A percentile compares a stretch with the other conserved stretches of the same genome.
Conservation (phyloP, 306 rosid species). For the Cicer yamashitae region DNA sequence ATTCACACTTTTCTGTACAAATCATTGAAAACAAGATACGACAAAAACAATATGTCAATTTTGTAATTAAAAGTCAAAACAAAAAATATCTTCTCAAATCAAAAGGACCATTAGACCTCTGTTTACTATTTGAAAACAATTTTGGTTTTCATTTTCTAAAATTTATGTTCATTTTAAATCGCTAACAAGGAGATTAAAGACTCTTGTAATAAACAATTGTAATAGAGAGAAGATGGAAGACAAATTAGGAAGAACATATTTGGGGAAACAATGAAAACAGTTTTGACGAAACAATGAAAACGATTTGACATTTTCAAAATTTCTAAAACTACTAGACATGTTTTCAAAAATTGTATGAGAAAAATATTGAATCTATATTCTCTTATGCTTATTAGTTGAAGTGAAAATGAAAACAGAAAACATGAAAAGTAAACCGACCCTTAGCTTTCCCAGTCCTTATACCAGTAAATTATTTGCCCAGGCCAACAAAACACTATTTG, state of each 20-base stretch:
- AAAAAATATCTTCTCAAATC: background rate
- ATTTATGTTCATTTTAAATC: no score
- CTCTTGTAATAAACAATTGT: background rate
- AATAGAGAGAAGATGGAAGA: no score
- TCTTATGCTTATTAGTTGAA: no score
- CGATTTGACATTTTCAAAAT: no score
- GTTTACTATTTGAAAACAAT: no score
- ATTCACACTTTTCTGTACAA: background rate
- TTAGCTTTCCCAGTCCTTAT: constrained; percentile 2
- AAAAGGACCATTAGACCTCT: background rate
- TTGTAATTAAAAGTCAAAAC: background rate
- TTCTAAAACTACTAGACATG: no score
- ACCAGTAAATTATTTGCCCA: constrained; percentile 22
- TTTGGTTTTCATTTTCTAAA: no score
- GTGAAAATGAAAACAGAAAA: no score
- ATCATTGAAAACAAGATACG: background rate
- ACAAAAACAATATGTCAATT: background rate
- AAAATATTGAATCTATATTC: no score
- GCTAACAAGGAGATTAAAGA: background rate
- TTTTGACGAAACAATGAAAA: no score
- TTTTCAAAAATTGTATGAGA: no score
- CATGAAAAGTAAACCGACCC: background rate
- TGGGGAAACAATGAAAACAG: background rate
- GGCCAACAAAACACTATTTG: constrained; percentile 37
- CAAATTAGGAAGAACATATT: no score